Base-by-base conservation (phyloP, 768 basidiomycete genomes). In the Kwoniella sp. region DNA sequence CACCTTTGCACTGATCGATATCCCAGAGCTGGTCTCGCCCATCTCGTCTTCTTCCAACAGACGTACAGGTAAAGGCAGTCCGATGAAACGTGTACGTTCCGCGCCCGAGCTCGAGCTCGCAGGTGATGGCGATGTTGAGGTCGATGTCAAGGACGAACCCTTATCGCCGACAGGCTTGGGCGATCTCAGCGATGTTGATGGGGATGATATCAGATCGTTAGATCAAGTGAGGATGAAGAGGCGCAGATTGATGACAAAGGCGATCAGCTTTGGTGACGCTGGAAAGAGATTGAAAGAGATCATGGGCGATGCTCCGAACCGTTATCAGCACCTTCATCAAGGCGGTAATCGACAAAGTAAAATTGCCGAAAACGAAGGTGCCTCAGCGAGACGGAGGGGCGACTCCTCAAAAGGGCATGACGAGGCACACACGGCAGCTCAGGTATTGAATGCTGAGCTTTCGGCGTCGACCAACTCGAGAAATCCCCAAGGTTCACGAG, bases 1-100 rank as follows among this genome's bases (percentile, higher is more conserved):
- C 11, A 64, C 50, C 4, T n/a, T 58, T 4, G 59, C 55, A 25
- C 41, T 61, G 29, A 51, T 65, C 11, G 63, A 55, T 37, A 30
- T 57, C 22, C 60, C 55, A 7, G 55, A 52, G 26, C 51, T 59
- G 38, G 57, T 68, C 47, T 55, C 65, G 1, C 62, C 69, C 0
- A 47, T 37, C 20, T 66, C 65, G n/a, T 60, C 69, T 20, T 53
- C 8, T 37, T 50, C 28, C 55, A 54, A 41, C 38, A 9, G 28
- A 41, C 8, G 41, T 17, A 7, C 7, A 25, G 17, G 26, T 29
- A 22, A 29, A 30, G 15, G 11, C 15, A 45, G 41, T 17, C 41
- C 41, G 8, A 30, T 31, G n/a, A 47, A 41, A 34, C 7, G 63
- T 30, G 51, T 48, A 7, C 58, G 51, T 15, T 66, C 59, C 1